Percentiles rank a stretch among this genome's conserved stretches.
Evolutionary conservation across 208 protist species (phyloP).

Genomic region (Angomonas ambiguus): DNA sequence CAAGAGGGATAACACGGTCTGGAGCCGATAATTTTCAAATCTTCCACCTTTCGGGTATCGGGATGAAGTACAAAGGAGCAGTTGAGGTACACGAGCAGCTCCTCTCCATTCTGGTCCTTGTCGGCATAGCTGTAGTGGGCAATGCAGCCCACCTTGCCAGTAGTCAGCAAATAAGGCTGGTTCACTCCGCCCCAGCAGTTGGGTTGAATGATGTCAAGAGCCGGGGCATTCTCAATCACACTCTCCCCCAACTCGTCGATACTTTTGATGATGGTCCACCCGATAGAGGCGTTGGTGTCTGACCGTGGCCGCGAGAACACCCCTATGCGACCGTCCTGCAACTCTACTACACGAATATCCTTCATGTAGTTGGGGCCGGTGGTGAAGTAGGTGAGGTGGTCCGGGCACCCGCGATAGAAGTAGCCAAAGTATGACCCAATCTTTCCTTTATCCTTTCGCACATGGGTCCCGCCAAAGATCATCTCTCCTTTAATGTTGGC

Average conservation of each 20-base stretch:
- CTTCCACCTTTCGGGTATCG: conserved; percentile 20
- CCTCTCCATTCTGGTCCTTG: conserved; percentile 29
- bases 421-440: conserved; percentile 37
- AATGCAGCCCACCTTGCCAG: conserved; percentile 33
- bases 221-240: conserved; percentile 21
- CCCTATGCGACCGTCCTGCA: conserved; percentile 21
- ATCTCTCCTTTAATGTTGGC: conserved; percentile 23
- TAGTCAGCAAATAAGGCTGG: conserved; percentile 37
- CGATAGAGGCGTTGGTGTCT: conserved; percentile 16
- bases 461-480: conserved; percentile 34
- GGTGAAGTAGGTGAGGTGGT: conserved; percentile 21
- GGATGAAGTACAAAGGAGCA: conserved; percentile 32
- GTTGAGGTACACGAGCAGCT: conserved; percentile 34
- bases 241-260: conserved; percentile 24
- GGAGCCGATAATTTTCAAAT: conserved; percentile 28
- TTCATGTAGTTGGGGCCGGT: conserved; percentile 36
- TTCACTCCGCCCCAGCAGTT: conserved; percentile 39
- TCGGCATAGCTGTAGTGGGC: conserved; percentile 29
- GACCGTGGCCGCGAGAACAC: conserved; percentile 34
- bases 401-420: conserved; percentile 25
- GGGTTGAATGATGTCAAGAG: conserved; percentile 19
- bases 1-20: conserved; percentile 30
- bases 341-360: conserved; percentile 28
- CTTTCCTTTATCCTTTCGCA: conserved; percentile 19
- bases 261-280: conserved; percentile 27